Evolutionary conservation across 257 asterid genomes (phyloP), one percentile per base, ranked within the genome.

Genomic region (Solanum dulcamara): DNA sequence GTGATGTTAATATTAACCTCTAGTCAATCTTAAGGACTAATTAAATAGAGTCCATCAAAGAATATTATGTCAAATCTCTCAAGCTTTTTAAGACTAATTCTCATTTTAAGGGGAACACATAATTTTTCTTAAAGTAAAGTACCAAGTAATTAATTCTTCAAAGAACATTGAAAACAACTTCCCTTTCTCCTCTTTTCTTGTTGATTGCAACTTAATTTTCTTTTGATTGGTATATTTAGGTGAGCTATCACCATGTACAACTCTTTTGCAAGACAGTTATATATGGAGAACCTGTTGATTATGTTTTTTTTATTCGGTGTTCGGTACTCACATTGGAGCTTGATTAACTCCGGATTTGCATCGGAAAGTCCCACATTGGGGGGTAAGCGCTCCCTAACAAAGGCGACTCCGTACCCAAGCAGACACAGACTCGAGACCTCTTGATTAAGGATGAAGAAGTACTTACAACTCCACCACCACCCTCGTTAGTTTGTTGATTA

Each of bases 161-260:
- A 24, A 74, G 53, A 24, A 74, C 57, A 74, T 7, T 14, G 81
- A 26, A 75, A 75, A 75, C 38, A 14, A 26, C 59, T 75, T 28
- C 48, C 10, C 30, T 68, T 33, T 68, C 35, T 68, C 48, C 26
- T 77, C 62, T 77, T 26, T n/a, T 15, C 42, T 70, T 26, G 62
- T 46, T 48, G 83, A 77, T 77, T 77, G 62, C 46, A 46, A 46
- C 62, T 46, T 77, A 46, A 77, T 46, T 48, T 42, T 46, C 15
- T 77, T 46, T 77, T 46, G 62, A 77, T 77, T 44, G 83, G 42
- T 46, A 8, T 77, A 26, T 77, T 77, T 46, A 46, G 83, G 62
- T 77, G 37, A 77, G 83, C 28, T 46, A 28, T 77, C 83, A 9
- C 64, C 60, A 75, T 24, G 26, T 44, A 75, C 35, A 28, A 26